These are phyloP conservation scores for Capsella rubella DNA, from an alignment of 441 rosid species.

Conservation along the genomic window DNA sequence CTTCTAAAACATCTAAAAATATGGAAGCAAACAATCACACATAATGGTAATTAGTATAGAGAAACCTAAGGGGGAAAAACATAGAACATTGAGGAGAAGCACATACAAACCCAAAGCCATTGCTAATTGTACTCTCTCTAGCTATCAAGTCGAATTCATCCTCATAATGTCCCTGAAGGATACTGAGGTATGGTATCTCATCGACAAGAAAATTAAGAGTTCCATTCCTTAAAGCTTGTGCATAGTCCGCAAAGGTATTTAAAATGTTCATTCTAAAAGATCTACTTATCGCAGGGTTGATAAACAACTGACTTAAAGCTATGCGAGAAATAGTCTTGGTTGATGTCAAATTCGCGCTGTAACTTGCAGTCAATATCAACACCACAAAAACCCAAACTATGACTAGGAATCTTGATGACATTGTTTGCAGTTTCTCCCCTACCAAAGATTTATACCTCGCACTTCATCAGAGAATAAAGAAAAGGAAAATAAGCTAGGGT, in stretches of 20 bases:
- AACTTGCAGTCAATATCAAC: slow-evolving; percentile 55
- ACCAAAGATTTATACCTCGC: neutral
- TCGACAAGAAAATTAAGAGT: slow-evolving; percentile 40
- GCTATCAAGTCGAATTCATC: slow-evolving; percentile 34
- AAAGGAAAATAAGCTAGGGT: neutral
- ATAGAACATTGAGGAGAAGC: neutral
- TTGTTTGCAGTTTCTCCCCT: slow-evolving; percentile 53
- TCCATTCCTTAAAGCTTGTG: slow-evolving; percentile 28
- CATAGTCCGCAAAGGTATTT: slow-evolving; percentile 20
- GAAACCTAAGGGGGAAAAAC: neutral
- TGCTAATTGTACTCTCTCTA: slow-evolving; percentile 34
- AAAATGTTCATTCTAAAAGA: neutral
- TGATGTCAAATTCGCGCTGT: slow-evolving; percentile 56
- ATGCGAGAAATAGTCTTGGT: slow-evolving; percentile 50
- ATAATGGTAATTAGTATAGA: too few species aligned
- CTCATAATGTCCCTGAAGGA: slow-evolving; percentile 43
- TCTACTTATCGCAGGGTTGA: slow-evolving; percentile 10
- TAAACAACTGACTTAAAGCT: slow-evolving; percentile 33
- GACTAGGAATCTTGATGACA: slow-evolving; percentile 48
- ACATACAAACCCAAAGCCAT: slow-evolving; percentile 56
- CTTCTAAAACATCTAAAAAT: too few species aligned
- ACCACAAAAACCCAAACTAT: slow-evolving; percentile 56
- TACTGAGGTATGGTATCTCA: slow-evolving; percentile 47
- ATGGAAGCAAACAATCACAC: too few species aligned
- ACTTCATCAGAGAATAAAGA: neutral